A percentile compares a stretch with the other conserved stretches of the same genome.
Evolutionary conservation across 805 yeast genomes (phyloP).

Genomic region (Lipomyces lipofer): DNA sequence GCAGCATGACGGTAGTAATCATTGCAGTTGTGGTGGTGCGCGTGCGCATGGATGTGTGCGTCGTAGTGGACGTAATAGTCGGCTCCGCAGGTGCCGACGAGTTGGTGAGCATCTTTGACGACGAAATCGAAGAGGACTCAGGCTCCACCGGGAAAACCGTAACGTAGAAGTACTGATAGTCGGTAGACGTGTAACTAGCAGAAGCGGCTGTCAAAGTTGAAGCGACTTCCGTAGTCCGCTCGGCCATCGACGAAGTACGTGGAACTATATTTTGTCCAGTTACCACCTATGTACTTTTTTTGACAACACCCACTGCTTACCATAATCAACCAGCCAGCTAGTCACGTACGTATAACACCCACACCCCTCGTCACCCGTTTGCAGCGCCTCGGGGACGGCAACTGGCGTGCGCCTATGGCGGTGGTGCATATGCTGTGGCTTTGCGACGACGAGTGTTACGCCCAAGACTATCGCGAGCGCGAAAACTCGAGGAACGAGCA

Average conservation of each 20-base stretch:
- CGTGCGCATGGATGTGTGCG: no score
- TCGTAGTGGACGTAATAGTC: no score
- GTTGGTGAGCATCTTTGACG: no score
- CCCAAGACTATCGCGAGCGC: background rate
- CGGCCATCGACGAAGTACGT: background rate
- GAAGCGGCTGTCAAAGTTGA: background rate
- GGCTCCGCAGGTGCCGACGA: no score
- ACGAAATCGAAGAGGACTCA: no score
- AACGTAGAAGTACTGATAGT: slow-evolving; percentile 9
- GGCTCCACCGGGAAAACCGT: slow-evolving; percentile 13
- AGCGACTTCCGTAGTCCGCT: background rate
- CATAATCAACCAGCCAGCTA: slow-evolving; percentile 23
- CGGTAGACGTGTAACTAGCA: slow-evolving; percentile 13
- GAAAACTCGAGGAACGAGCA: background rate
- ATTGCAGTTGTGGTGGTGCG: no score
- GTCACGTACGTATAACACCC: slow-evolving; percentile 23
- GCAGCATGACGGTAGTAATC: no score
- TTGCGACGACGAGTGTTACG: slow-evolving; percentile 1
- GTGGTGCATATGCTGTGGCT: slow-evolving; percentile 13
- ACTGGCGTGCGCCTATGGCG: slow-evolving; percentile 16
- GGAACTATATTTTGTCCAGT: background rate
- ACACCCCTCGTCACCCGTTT: slow-evolving; percentile 1
- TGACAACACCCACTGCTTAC: slow-evolving; percentile 1
- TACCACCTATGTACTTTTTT: background rate
- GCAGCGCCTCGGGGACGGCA: background rate